Evolutionary conservation across 1,139 yeast species (phyloP).

Genomic region (Sugiyamaella paludigena): DNA sequence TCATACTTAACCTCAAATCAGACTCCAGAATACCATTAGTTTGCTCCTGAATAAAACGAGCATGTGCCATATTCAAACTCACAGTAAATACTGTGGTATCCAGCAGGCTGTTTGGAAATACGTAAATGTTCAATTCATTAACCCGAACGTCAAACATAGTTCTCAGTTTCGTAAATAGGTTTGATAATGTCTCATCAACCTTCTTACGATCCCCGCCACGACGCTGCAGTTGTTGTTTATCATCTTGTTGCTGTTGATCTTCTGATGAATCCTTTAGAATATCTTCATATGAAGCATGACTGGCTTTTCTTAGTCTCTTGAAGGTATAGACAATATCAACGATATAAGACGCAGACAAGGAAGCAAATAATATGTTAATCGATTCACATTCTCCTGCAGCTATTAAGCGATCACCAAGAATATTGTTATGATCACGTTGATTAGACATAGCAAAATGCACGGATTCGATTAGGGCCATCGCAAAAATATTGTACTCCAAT

Average conservation of each 20-base stretch:
- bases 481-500: slow-evolving; percentile 82
- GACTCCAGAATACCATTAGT: slow-evolving; percentile 24
- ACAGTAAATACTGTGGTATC: slow-evolving; percentile 73
- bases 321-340: slow-evolving; percentile 74
- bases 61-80: slow-evolving; percentile 56
- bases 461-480: slow-evolving; percentile 54
- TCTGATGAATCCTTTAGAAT: slow-evolving; percentile 57
- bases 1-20: slow-evolving; percentile 43
- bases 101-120: slow-evolving; percentile 73
- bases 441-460: slow-evolving; percentile 63
- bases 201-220: slow-evolving; percentile 9
- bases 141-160: slow-evolving; percentile 64
- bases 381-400: slow-evolving; percentile 56
- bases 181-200: slow-evolving; percentile 15
- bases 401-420: slow-evolving; percentile 58
- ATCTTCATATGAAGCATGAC: slow-evolving; percentile 67
- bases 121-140: slow-evolving; percentile 55
- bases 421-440: slow-evolving; percentile 52
- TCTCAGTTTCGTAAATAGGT: slow-evolving; percentile 34
- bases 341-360: slow-evolving; percentile 79
- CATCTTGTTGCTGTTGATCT: slow-evolving; percentile 1
- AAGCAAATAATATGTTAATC: slow-evolving; percentile 66
- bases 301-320: slow-evolving; percentile 70
- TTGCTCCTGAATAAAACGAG: slow-evolving; percentile 46
- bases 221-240: not conserved